Base-by-base conservation (phyloP, 768 basidiomycete genomes). In the Mycena vulgaris region DNA sequence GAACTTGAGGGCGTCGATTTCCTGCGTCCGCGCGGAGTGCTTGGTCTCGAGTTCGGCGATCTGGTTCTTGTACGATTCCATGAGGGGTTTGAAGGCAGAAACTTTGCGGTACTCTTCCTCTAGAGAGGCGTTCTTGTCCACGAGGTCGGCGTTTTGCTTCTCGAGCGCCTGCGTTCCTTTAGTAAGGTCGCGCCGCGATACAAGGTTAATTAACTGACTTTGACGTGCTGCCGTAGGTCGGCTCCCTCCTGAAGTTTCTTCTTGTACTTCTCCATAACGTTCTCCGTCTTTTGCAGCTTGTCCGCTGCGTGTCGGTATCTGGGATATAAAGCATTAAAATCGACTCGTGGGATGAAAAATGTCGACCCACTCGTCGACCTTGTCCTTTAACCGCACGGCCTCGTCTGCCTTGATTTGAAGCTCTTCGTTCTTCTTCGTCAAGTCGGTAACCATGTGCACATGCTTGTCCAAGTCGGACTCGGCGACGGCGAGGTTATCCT, bases 231-330 rank as follows among this genome's bases (percentile, higher is more conserved):
- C 30, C 96, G 90, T 23, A 97, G 84, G 72, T 97, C 95, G 17
- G 94, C 95, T 5, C 93, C 90, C 78, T 98, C 98, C 75, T 98
- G 97, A 1, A 99, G 87, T 82, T 99, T 99, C 87, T 95, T 97
- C 84, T 97, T 97, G 81, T 98, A 97, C 80, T 99, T 99, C 81
- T 98, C 96, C 89, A 98, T 95, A 31, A 98, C 96, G 76, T 97
- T 97, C 82, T 99, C 98, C 1, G 92, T 93, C 85, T 98, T 99
- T 75, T 94, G 92, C 47, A 96, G 84, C 73, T 91, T 94, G 75
- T 98, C 98, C 5, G 95, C 93, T 7, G 95, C 93, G 82, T 98
- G 96, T 7, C 93, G 92, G 76, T 95, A 95, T 77, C 96, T 97
- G n/a, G 68, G 37, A 49, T 42, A 65, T 27, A 55, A 59, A 58